Evolutionary conservation across 441 rosid genomes (phyloP).

Genomic region (Heliophila coronopifolia): DNA sequence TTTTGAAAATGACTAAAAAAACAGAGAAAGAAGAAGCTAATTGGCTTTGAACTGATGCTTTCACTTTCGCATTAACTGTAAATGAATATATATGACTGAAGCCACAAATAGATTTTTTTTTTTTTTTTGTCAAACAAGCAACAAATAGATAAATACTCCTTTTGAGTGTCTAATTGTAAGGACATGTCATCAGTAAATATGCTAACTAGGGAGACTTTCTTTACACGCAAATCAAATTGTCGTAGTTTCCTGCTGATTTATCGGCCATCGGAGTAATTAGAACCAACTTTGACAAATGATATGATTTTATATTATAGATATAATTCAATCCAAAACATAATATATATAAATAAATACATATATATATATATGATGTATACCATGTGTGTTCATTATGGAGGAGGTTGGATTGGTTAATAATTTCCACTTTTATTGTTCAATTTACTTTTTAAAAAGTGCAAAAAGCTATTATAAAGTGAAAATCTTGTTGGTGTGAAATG

Average conservation of each 20-base stretch:
- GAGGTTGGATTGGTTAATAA: constrained; percentile 29
- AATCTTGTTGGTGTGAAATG: constrained; percentile 27
- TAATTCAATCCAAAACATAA: too few species aligned
- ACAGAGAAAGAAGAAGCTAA: background rate
- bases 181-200: constrained; percentile 16
- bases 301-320: too few species aligned
- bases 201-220: constrained; percentile 5
- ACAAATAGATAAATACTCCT: too few species aligned
- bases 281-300: too few species aligned
- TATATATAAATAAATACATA: background rate
- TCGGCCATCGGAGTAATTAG: constrained; percentile 17
- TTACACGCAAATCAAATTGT: constrained; percentile 27
- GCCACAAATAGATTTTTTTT: background rate
- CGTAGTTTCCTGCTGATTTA: constrained; percentile 27
- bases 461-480: constrained; percentile 25
- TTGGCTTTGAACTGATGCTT: constrained; percentile 22
- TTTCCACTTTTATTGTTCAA: constrained; percentile 24
- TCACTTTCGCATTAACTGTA: constrained; percentile 16
- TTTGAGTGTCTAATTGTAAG: background rate
- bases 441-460: constrained; percentile 30
- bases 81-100: constrained; percentile 13
- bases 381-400: constrained; percentile 27
- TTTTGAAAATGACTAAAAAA: background rate
- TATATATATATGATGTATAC: constrained; percentile 18
- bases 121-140: too few species aligned